Base-by-base conservation (phyloP, 108 stramenopile species). In the Cylindrotheca fusiformis region DNA sequence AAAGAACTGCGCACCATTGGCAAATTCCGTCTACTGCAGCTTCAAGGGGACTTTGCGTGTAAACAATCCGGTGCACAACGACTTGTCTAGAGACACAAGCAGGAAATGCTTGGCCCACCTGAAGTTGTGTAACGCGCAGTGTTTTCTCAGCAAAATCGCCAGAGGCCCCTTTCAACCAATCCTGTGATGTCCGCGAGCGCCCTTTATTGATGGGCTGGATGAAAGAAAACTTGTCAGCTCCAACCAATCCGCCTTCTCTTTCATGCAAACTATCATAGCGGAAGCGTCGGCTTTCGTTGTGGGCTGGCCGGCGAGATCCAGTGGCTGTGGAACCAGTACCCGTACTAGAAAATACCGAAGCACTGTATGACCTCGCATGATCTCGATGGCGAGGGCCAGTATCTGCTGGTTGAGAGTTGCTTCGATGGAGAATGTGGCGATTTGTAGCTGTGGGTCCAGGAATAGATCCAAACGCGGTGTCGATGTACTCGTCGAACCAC, bases 1-100 rank as follows among this genome's bases (percentile, higher is more conserved):
- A 95, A 12, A 95, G 80, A 18, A 95, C 76, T 17, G 94, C 77
- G 60, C 90, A 91, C 94, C 94, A 95, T 21, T 83, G 87, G 64
- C 90, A 88, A 10, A 92, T 72, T 27, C 86, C 79, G 29, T 90
- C 90, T 6, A 86, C 65, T 12, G 86, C 85, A 44, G 90, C 88
- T 63, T 92, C 88, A 14, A 95, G 78, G 28, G 90, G 89, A 64
- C 90, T 90, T 65, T 85, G 84, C 1, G 78, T 82, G 72, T 80
- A 88, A 8, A 92, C 90, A 14, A 81, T 69, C 20, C 94, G 82
- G 56, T 90, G 81, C 30, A 86, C 76, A 4, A 95, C 84, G 36
- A 77, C 65, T 62, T 91, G 94, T 8, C 94, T 63, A n/a, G 94
- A 78, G 3, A 88, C 84, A 55, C 90, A 91, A 20, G 90, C 77